These are phyloP conservation scores for Lyophyllum shimeji DNA, from an alignment of 768 basidiomycete species.

Conservation along the genomic window DNA sequence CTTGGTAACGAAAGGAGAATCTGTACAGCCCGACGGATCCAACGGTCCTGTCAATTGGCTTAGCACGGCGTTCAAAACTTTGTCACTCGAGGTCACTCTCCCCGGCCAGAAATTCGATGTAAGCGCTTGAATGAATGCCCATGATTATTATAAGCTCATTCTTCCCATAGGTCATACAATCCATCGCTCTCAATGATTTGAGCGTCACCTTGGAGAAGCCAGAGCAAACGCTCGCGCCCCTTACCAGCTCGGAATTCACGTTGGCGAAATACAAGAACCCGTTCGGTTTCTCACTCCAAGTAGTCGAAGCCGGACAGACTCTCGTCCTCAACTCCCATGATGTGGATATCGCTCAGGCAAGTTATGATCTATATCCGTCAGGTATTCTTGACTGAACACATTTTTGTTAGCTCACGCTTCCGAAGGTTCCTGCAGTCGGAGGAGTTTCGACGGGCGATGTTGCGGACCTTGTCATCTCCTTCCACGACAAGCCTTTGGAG, in stretches of 20 bases:
- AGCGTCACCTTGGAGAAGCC: constrained; percentile 49
- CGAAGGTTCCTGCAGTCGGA: constrained; percentile 46
- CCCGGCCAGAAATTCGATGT: constrained; percentile 60
- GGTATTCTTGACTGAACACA: background rate
- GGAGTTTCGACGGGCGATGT: constrained; percentile 71
- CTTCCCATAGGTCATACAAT: constrained; percentile 54
- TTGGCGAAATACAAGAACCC: constrained; percentile 68
- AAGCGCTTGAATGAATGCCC: constrained; percentile 13
- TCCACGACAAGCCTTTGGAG: constrained; percentile 53
- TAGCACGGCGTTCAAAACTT: constrained; percentile 66
- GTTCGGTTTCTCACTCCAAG: constrained; percentile 74
- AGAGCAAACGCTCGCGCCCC: constrained; percentile 57
- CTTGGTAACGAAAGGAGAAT: constrained; percentile 55
- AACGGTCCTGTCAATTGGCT: constrained; percentile 58
- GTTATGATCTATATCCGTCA: constrained; percentile 8
- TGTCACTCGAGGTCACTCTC: constrained; percentile 59
- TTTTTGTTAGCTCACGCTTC: constrained; percentile 45
- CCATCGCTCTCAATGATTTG: constrained; percentile 59
- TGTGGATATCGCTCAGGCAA: constrained; percentile 52
- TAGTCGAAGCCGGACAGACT: constrained; percentile 52
- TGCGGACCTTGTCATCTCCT: constrained; percentile 58
- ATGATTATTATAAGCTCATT: constrained; percentile 1
- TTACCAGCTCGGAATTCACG: constrained; percentile 55
- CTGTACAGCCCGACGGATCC: constrained; percentile 58
- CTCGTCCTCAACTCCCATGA: constrained; percentile 51